Evolutionary conservation across 1,284 basidiomycete genomes (phyloP).

Genomic region (Trichosporon ovoides): DNA sequence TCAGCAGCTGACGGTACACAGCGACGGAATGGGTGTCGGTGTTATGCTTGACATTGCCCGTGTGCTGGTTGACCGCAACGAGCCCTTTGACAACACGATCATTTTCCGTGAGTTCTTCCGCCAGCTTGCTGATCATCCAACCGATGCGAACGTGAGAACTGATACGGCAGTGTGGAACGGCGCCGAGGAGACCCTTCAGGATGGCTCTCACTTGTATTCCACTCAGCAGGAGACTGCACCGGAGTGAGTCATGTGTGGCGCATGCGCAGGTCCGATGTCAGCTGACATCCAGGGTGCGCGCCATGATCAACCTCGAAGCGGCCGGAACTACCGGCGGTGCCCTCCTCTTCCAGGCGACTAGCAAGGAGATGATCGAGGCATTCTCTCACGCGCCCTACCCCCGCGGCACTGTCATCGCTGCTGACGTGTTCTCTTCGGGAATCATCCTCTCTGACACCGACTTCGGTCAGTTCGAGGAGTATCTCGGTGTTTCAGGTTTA

Average conservation of each 20-base stretch:
- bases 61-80: conserved; percentile 67
- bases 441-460: conserved; percentile 88
- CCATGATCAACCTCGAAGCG: conserved; percentile 57
- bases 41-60: conserved; percentile 87
- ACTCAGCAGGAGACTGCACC: conserved; percentile 72
- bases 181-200: conserved; percentile 76
- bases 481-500: conserved; percentile 79
- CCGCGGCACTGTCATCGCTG: conserved; percentile 84
- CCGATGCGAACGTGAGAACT: neutral
- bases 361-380: conserved; percentile 86
- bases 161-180: conserved; percentile 76
- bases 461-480: conserved; percentile 89
- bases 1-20: conserved; percentile 13
- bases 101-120: conserved; percentile 65
- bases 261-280: too few relatives aligned
- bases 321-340: conserved; percentile 85
- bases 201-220: conserved; percentile 86
- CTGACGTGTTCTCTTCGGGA: conserved; percentile 90
- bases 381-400: conserved; percentile 81
- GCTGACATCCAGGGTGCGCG: conserved; percentile 60
- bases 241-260: conserved; percentile 57
- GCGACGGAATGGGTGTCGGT: conserved; percentile 76
- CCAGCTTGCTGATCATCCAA: neutral
- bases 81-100: conserved; percentile 69
- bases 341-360: conserved; percentile 92